A percentile compares a stretch with the other conserved stretches of the same genome.
These are phyloP conservation scores for Juglanconis juglandina DNA, from an alignment of 2,329 filamentous ascomycete genomes.

Conservation along the genomic window DNA sequence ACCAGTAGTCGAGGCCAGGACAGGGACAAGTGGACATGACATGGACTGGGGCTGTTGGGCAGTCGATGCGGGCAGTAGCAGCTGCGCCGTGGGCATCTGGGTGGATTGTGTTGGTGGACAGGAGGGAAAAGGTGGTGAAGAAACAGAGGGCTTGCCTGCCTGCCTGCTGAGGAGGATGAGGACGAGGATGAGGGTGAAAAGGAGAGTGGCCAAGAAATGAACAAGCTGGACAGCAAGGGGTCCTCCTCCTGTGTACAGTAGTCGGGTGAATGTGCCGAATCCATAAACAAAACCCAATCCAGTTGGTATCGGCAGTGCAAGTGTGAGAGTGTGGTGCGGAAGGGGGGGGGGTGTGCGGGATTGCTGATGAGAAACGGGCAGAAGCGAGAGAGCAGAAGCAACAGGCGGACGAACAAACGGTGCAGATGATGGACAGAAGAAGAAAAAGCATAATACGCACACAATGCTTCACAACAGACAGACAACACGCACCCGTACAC, in stretches of 20 bases:
- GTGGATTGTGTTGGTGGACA: background rate
- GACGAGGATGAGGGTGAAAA: background rate
- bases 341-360: background rate
- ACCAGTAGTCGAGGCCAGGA: background rate
- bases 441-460: background rate
- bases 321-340: background rate
- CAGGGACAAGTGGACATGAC: conserved; percentile 2
- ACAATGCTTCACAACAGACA: background rate
- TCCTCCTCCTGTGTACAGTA: background rate
- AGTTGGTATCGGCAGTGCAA: background rate
- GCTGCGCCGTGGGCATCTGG: background rate
- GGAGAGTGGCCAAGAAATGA: background rate
- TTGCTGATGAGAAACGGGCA: conserved; percentile 4
- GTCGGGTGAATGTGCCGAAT: background rate
- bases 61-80: background rate
- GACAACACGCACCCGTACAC: background rate
- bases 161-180: background rate
- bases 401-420: background rate
- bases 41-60: conserved; percentile 2
- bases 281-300: background rate
- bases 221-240: background rate
- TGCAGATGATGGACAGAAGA: background rate
- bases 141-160: background rate
- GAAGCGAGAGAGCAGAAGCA: background rate
- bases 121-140: background rate